These are phyloP conservation scores for Canna indica DNA, from an alignment of 176 grass and related monocot genomes.

Conservation along the genomic window DNA sequence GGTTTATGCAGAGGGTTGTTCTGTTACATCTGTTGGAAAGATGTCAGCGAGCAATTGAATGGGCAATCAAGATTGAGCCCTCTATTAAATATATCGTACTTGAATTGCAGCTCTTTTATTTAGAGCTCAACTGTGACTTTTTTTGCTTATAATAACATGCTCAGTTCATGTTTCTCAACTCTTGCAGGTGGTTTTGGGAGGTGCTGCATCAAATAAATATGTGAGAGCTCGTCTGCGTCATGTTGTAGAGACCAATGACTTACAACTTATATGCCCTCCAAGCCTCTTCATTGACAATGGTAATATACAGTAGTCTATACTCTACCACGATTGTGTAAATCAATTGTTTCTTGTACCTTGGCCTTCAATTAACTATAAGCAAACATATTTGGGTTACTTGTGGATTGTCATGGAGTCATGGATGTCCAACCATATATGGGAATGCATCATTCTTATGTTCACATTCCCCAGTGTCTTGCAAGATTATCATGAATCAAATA, in stretches of 20 bases:
- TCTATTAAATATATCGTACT: constrained; percentile 88
- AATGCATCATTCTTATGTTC: no score
- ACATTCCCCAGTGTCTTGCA: no score
- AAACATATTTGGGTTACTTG: no score
- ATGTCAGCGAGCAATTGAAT: constrained; percentile 91
- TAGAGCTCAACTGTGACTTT: no score
- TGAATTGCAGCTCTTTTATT: constrained; percentile 6
- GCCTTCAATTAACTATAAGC: neutral
- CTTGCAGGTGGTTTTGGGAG: constrained; percentile 84
- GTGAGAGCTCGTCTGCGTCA: constrained; percentile 58
- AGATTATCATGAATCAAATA: no score
- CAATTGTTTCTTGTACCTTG: neutral
- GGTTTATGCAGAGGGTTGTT: constrained; percentile 53
- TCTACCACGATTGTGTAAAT: neutral
- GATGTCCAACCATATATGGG: no score
- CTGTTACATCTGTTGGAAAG: constrained; percentile 96
- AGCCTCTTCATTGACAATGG: constrained; percentile 94
- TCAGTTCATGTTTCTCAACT: neutral
- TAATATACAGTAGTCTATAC: constrained; percentile 19
- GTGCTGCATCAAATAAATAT: constrained; percentile 89
- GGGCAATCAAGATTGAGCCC: constrained; percentile 89
- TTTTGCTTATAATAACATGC: constrained; percentile 9
- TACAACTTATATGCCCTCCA: constrained; percentile 65
- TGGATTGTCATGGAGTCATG: no score
- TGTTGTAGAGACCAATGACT: constrained; percentile 47